A percentile compares a stretch with the other conserved stretches of the same genome.
phyloP scores from a whole-genome alignment of 768 basidiomycete species.

The Russula ochroleuca region DNA sequence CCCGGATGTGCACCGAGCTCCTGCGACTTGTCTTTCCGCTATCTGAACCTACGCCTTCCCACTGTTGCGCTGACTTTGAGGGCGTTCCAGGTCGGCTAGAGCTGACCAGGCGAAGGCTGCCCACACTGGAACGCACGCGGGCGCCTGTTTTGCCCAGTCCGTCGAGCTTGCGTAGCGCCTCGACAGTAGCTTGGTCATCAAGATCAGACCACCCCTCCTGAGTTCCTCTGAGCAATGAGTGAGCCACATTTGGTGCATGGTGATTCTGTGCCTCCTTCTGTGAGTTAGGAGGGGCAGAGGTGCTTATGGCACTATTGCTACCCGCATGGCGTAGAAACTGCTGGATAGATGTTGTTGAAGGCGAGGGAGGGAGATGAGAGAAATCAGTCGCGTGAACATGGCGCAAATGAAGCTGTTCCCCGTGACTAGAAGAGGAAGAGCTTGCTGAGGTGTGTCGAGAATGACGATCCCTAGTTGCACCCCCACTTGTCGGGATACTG shows the following conservation, averaged over 20 bases:
- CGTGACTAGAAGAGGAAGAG: slow-evolving; percentile 59
- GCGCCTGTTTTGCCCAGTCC: slow-evolving; percentile 71
- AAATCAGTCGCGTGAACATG: slow-evolving; percentile 73
- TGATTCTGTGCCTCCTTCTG: slow-evolving; percentile 38
- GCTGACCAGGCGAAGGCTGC: slow-evolving; percentile 42
- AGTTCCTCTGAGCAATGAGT: slow-evolving; percentile 79
- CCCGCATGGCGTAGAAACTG: slow-evolving; percentile 65
- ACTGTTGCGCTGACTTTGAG: slow-evolving; percentile 57
- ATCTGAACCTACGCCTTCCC: slow-evolving; percentile 60
- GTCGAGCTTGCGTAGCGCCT: slow-evolving; percentile 89
- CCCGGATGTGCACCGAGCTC: slow-evolving; percentile 38
- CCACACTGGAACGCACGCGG: slow-evolving; percentile 71
- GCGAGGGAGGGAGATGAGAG: slow-evolving; percentile 87
- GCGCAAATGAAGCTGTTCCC: slow-evolving; percentile 47
- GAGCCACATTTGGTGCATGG: slow-evolving; percentile 67
- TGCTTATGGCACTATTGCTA: slow-evolving; percentile 39
- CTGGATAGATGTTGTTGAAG: slow-evolving; percentile 84
- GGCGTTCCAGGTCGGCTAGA: slow-evolving; percentile 70
- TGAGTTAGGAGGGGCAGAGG: slow-evolving; percentile 39
- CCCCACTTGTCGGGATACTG: slow-evolving; percentile 32
- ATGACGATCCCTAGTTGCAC: slow-evolving; percentile 38
- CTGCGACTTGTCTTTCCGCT: slow-evolving; percentile 39
- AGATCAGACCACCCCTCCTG: slow-evolving; percentile 88
- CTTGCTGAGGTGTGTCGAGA: slow-evolving; percentile 63
- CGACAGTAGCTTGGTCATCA: slow-evolving; percentile 84